phyloP scores from a whole-genome alignment of 441 rosid species.

The Arabidopsis hybrid region DNA sequence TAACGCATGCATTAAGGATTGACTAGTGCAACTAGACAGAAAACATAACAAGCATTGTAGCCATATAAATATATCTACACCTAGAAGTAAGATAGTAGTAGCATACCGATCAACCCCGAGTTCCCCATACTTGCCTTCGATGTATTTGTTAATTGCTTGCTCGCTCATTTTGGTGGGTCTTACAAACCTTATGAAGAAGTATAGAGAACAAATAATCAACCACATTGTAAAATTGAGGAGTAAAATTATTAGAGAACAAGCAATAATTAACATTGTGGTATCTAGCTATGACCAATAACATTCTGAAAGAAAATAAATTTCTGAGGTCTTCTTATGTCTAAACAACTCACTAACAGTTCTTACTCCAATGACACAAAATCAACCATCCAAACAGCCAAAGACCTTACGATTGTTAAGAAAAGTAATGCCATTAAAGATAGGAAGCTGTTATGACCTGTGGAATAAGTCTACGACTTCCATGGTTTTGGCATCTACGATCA shows the following conservation, averaged over 20 bases:
- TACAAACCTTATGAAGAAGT: conserved; percentile 66
- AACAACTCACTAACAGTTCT: not conserved
- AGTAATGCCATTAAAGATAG: not conserved
- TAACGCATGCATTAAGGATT: not conserved
- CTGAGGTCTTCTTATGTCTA: not conserved
- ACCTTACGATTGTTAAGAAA: not conserved
- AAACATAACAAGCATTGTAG: conserved; percentile 1
- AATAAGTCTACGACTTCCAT: conserved; percentile 73
- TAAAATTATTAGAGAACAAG: not conserved
- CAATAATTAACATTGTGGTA: not conserved
- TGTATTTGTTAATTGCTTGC: conserved; percentile 72
- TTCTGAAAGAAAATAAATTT: conserved; percentile 13
- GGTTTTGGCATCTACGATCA: conserved; percentile 75
- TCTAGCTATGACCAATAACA: conserved; percentile 4
- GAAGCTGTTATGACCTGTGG: conserved; percentile 69
- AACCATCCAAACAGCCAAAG: conserved; percentile 1
- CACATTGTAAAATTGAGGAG: conserved; percentile 2
- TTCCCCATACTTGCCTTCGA: conserved; percentile 87
- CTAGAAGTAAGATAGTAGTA: conserved; percentile 13
- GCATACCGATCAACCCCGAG: conserved; percentile 90
- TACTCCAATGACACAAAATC: not conserved
- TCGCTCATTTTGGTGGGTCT: conserved; percentile 84
- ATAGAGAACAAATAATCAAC: conserved; percentile 19
- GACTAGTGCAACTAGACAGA: not conserved
- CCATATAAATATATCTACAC: not conserved